Percentiles rank a stretch among this genome's conserved stretches.
phyloP scores from a whole-genome alignment of 2,329 filamentous ascomycete species.

The Chalara sp. region DNA sequence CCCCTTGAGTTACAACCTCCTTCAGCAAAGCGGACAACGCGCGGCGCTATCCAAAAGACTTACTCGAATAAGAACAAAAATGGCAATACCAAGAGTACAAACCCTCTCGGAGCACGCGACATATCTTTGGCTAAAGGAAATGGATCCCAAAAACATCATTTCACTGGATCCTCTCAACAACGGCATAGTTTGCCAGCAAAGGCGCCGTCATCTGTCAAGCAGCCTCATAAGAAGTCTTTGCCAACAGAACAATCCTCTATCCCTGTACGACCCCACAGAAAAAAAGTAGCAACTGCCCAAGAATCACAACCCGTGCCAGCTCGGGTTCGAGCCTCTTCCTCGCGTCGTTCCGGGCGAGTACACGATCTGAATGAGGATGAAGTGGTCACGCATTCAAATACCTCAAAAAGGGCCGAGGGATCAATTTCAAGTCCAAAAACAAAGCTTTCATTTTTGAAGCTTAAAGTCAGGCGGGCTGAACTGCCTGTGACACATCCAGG shows the following conservation, averaged over 20 bases:
- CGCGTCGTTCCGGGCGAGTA: constrained; percentile 17
- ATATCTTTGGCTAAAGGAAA: constrained; percentile 12
- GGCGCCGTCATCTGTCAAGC: constrained; percentile 19
- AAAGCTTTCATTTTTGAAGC: constrained; percentile 38
- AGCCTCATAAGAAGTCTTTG: constrained; percentile 21
- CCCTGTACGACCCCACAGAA: constrained; percentile 20
- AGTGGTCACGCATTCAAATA: constrained; percentile 6
- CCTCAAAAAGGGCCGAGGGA: constrained; percentile 12
- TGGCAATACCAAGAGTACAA: constrained; percentile 15
- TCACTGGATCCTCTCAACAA: constrained; percentile 13
- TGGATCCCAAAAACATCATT: constrained; percentile 14
- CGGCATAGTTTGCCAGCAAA: constrained; percentile 17
- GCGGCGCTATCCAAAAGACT: constrained; percentile 35
- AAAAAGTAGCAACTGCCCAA: constrained; percentile 10
- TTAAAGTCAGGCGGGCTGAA: constrained; percentile 39
- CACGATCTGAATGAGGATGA: constrained; percentile 16
- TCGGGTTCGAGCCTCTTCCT: constrained; percentile 12
- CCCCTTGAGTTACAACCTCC: constrained; percentile 45
- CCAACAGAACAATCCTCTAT: constrained; percentile 17
- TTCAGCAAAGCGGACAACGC: constrained; percentile 44
- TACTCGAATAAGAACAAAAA: constrained; percentile 20
- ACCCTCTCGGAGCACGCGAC: constrained; percentile 14
- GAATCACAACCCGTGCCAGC: constrained; percentile 13
- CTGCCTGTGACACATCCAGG: constrained; percentile 55
- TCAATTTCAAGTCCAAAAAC: constrained; percentile 18